Percentiles rank a stretch among this genome's conserved stretches.
These are phyloP conservation scores for Myriosclerotinia curreyana DNA, from an alignment of 2,329 filamentous ascomycete species.

Conservation along the genomic window DNA sequence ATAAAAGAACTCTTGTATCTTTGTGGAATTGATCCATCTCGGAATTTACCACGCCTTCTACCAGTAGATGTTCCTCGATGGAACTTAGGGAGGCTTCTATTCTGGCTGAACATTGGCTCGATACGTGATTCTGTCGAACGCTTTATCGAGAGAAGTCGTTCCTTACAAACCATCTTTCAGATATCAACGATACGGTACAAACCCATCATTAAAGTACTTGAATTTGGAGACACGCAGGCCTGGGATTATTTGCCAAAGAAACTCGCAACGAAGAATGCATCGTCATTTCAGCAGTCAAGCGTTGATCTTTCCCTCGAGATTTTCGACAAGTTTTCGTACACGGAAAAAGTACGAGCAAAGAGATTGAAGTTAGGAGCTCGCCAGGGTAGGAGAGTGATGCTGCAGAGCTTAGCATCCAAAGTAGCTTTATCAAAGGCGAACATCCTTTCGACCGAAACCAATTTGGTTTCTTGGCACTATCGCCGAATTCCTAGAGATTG, in stretches of 20 bases:
- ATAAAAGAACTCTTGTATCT: slow-evolving; percentile 32
- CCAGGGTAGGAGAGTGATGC: slow-evolving; percentile 17
- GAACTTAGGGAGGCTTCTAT: slow-evolving; percentile 27
- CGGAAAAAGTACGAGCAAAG: slow-evolving; percentile 6
- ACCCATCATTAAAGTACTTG: background rate
- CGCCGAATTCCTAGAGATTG: slow-evolving; percentile 11
- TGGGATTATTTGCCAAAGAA: slow-evolving; percentile 14
- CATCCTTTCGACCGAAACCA: background rate
- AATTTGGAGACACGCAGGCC: background rate
- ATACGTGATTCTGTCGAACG: slow-evolving; percentile 24
- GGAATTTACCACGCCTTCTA: slow-evolving; percentile 18
- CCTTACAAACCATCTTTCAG: background rate
- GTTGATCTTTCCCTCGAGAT: background rate
- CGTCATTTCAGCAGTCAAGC: background rate
- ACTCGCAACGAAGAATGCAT: background rate
- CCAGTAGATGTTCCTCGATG: slow-evolving; percentile 24
- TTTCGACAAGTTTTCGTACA: slow-evolving; percentile 14
- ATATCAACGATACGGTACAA: background rate
- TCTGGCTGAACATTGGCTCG: slow-evolving; percentile 27
- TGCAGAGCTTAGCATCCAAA: slow-evolving; percentile 17
- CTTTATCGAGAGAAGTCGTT: slow-evolving; percentile 3
- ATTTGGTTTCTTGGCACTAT: slow-evolving; percentile 14
- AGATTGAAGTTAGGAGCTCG: background rate
- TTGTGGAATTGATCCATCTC: slow-evolving; percentile 29
- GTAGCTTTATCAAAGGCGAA: background rate